Base-by-base conservation (phyloP, 108 stramenopile species). In the Nitzschia putrida region DNA sequence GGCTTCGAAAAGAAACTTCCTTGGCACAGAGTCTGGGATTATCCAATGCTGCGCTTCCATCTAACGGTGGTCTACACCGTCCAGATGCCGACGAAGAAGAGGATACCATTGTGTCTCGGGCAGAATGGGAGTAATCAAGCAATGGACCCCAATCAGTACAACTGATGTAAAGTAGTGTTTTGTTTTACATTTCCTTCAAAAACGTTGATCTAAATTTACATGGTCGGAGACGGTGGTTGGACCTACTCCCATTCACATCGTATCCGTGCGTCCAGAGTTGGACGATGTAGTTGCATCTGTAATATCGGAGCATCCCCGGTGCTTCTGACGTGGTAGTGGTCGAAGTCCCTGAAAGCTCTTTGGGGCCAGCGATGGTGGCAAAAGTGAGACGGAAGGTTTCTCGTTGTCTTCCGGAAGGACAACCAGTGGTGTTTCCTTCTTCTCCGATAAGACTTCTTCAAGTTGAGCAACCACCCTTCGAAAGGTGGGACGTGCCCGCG, bases 401-500 rank as follows among this genome's bases (percentile, higher is more conserved):
- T 60, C 12, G 6, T 60, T 60, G 34, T 26, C 16, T 60, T 24
- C 54, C 0, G 21, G 54, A 49, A 18, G 47, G 4, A 18, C 14
- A 2, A 49, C 14, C 13, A 56, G 22, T 56, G 25, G 25, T 7
- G 22, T 25, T 13, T 56, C 13, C 55, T 56, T 23, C 55, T 56
- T 23, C 2, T 56, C 1, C 47, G 54, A 13, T 1, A 55, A 8
- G 18, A 55, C 24, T 13, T 13, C 13, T 21, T 25, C 54, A 2
- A 55, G 23, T 25, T 25, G 23, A 55, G 21, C 1, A 1, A 61
- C 60, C 14, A 61, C 21, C 8, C 43, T 21, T 37, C 23, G 38
- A 69, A 69, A 69, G 43, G 53, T 42, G 5, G 68, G 68, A 21
- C 68, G 54, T n/a, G 23, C 44, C 9, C 47, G 9, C 6, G 68